These are phyloP conservation scores for Coemansia sp. DNA, from an alignment of 192 early-diverging fungal species.

Conservation along the genomic window DNA sequence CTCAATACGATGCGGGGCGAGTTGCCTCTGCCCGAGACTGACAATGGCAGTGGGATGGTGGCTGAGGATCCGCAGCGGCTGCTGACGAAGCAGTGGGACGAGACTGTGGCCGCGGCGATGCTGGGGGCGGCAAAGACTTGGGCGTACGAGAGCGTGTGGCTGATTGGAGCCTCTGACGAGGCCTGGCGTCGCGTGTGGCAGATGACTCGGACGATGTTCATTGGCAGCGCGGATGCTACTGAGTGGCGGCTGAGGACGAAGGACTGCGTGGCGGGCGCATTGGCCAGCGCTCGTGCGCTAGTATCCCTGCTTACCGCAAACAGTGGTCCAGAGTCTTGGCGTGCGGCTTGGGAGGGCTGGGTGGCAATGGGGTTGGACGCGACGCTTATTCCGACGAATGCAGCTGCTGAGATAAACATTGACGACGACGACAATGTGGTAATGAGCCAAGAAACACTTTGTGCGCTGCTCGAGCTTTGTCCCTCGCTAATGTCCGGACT, in stretches of 20 bases:
- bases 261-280: conserved; percentile 31
- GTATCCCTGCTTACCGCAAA: neutral
- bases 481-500: conserved; percentile 14
- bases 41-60: conserved; percentile 39
- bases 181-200: conserved; percentile 39
- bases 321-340: conserved; percentile 10
- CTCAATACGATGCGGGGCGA: conserved; percentile 12
- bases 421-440: conserved; percentile 17
- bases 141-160: conserved; percentile 7
- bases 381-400: conserved; percentile 9
- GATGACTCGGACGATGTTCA: conserved; percentile 20
- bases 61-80: conserved; percentile 48
- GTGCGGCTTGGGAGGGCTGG: conserved; percentile 36
- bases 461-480: conserved; percentile 27
- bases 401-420: neutral
- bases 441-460: conserved; percentile 38
- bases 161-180: conserved; percentile 17
- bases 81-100: conserved; percentile 51
- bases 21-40: neutral
- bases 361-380: conserved; percentile 22
- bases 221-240: conserved; percentile 2
- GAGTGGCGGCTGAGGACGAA: conserved; percentile 24
- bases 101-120: conserved; percentile 42
- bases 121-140: conserved; percentile 37
- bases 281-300: conserved; percentile 26